Base-by-base conservation (phyloP, 768 basidiomycete species). In the Postia placenta region DNA sequence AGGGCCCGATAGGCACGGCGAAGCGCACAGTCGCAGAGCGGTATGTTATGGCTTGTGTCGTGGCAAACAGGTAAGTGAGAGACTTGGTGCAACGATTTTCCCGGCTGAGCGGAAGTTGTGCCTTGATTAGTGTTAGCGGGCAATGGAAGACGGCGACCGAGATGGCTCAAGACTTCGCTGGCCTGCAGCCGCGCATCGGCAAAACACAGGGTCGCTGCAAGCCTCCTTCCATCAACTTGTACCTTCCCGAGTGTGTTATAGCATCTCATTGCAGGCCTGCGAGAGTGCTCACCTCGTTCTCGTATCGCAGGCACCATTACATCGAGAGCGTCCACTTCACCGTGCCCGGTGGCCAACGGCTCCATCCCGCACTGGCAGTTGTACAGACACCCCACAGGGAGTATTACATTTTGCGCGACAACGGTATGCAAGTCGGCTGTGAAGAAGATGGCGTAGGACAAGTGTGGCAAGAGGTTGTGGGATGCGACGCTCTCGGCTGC, bases 281-380 rank as follows among this genome's bases (percentile, higher is more conserved):
- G n/a, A n/a, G n/a, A n/a, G n/a, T 4, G 26, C 14, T 36, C 42
- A 30, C n/a, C 4, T n/a, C n/a, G n/a, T 47, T 22, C 17, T 42
- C 12, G 17, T 25, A 20, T 17, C n/a, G 27, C 25, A 90, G 87
- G 30, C 83, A 85, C 48, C 86, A 89, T 61, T 79, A 85, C 57
- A 72, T 90, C 14, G 87, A 91, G 60, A 85, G 86, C 58, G 64
- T 87, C 3, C 84, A 89, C 62, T 81, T 89, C 56, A 70, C 70
- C 3, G 67, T 75, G 0, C 46, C 69, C 0, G 57, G 64, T 6
- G 68, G 74, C 7, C 56, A 57, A 17, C 59, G 68, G 2, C 64
- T 91, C 15, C 87, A 89, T 57, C 63, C 66, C 1, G 83, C 83
- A 1, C 56, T 90, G 4, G 87, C 87, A 1, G 69, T 77, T 15